A percentile compares a stretch with the other conserved stretches of the same genome.
phyloP scores from a whole-genome alignment of 176 grass and related monocot genomes.

The Chrysopogon serrulatus region DNA sequence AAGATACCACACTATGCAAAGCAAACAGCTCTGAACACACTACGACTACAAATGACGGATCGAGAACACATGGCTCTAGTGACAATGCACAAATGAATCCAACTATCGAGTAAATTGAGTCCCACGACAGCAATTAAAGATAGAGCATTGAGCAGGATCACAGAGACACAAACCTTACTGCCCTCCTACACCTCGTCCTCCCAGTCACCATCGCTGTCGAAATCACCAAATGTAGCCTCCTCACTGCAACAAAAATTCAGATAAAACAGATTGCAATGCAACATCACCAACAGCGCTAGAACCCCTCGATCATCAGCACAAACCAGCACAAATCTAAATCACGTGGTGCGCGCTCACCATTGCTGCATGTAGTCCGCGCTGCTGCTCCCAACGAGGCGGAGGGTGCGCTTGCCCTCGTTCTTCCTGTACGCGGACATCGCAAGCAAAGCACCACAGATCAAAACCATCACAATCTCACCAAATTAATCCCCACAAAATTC shows the following conservation, averaged over 20 bases:
- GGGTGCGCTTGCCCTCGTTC: conserved; percentile 14
- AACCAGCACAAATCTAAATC: not conserved
- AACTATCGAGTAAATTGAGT: not conserved
- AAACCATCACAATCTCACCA: not conserved
- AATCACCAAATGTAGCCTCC: conserved; percentile 20
- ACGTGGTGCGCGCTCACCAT: not conserved
- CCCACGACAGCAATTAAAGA: not conserved
- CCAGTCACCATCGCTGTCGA: not conserved
- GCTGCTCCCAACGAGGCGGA: conserved; percentile 23
- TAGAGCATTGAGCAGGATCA: not conserved
- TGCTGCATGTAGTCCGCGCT: not conserved
- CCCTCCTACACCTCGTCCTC: not conserved
- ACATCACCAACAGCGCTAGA: not conserved
- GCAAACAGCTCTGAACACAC: not conserved
- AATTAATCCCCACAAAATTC: not conserved
- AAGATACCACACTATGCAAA: not conserved
- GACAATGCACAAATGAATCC: not conserved
- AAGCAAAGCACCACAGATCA: not conserved
- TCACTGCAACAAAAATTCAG: conserved; percentile 6
- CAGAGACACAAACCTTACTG: conserved; percentile 16
- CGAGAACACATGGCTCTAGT: not conserved
- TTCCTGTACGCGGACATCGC: not conserved
- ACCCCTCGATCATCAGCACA: not conserved
- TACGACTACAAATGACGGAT: not conserved
- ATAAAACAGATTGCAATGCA: not conserved